Conservation (phyloP, 129 eudicot genomes). For the Flaveria bidentis region DNA sequence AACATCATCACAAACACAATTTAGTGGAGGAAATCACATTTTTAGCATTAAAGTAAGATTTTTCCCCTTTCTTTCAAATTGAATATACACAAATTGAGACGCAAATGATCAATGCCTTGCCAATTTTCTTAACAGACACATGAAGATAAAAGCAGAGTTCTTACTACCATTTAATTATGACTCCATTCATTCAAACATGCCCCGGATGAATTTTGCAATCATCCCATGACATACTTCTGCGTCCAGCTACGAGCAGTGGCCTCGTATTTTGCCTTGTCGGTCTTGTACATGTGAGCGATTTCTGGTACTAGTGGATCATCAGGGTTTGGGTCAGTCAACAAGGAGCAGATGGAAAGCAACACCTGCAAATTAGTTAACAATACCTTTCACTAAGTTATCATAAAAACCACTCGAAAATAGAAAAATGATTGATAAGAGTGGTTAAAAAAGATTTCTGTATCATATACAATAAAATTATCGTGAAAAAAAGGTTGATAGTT, state of each 20-base stretch:
- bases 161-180: constrained; percentile 34
- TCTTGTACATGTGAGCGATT: constrained; percentile 80
- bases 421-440: background rate
- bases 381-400: background rate
- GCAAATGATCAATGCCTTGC: constrained; percentile 32
- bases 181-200: constrained; percentile 13
- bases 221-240: constrained; percentile 74
- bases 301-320: constrained; percentile 76
- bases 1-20: background rate
- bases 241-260: constrained; percentile 85
- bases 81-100: constrained; percentile 40
- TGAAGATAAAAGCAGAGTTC: constrained; percentile 26
- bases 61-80: constrained; percentile 27
- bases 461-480: background rate
- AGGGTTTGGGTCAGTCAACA: constrained; percentile 73
- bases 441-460: background rate
- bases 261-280: constrained; percentile 61
- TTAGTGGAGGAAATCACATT: constrained; percentile 6
- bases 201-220: background rate
- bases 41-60: constrained; percentile 26
- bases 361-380: constrained; percentile 39
- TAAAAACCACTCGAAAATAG: background rate
- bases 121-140: constrained; percentile 40
- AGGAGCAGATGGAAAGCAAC: constrained; percentile 65
- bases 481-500: background rate